Evolutionary conservation across 345 rosid species (phyloP).

Genomic region (Populus euphratica): DNA sequence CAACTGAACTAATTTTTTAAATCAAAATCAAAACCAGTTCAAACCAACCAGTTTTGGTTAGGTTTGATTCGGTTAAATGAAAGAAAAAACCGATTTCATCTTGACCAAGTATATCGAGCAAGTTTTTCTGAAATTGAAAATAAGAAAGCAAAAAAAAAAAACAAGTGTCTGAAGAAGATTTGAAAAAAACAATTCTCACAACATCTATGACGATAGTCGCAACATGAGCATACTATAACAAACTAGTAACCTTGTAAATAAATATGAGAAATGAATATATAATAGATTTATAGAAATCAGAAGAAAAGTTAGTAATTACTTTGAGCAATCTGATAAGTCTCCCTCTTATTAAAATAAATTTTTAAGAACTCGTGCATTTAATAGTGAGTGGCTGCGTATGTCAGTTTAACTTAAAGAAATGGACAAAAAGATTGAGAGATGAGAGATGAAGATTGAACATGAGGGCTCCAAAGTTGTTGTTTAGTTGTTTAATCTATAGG

Average conservation of each 20-base stretch:
- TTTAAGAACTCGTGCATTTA: neutral
- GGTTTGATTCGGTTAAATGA: too few relatives aligned
- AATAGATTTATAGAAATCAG: neutral
- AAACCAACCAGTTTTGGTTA: too few relatives aligned
- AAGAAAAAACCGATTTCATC: constrained; percentile 37
- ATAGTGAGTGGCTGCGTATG: neutral
- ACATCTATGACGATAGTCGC: neutral
- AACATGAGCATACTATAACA: neutral
- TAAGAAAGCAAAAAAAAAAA: neutral
- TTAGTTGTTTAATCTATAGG: too few relatives aligned
- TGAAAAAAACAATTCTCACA: neutral
- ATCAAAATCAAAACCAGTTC: too few relatives aligned
- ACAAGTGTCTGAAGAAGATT: neutral
- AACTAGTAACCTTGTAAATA: neutral
- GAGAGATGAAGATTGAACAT: too few relatives aligned
- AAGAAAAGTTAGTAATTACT: neutral
- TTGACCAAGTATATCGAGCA: constrained; percentile 83
- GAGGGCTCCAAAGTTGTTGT: too few relatives aligned
- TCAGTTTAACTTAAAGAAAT: neutral
- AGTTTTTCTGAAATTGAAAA: constrained; percentile 45
- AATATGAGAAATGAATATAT: neutral
- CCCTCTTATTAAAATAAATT: neutral
- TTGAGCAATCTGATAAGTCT: neutral
- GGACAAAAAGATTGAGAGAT: too few relatives aligned
- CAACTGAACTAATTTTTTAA: too few relatives aligned